Conservation (phyloP, 768 basidiomycete genomes). For the Omphalotus guepiniiformis region DNA sequence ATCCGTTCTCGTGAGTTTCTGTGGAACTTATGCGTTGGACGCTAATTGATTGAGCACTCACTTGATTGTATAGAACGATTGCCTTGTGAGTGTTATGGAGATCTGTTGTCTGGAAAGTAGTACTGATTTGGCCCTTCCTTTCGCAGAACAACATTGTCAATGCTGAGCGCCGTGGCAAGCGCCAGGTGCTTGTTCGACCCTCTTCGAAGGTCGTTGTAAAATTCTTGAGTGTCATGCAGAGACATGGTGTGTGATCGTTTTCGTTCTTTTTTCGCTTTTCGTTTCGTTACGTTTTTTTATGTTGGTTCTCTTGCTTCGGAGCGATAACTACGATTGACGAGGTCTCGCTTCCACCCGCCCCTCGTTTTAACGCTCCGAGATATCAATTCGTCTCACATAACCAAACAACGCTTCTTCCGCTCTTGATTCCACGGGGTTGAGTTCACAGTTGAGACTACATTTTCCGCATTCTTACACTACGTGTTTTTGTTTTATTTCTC, state of each 20-base stretch:
- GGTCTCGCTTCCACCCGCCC: slow-evolving; percentile 53
- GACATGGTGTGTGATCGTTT: slow-evolving; percentile 70
- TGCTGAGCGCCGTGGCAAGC: slow-evolving; percentile 98
- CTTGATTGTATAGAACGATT: slow-evolving; percentile 35
- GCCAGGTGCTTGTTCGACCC: slow-evolving; percentile 96
- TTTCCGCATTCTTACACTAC: no score
- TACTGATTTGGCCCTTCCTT: slow-evolving; percentile 37
- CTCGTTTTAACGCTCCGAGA: slow-evolving; percentile 87
- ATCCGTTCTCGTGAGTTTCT: slow-evolving; percentile 55
- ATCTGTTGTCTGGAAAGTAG: no score
- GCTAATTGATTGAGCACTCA: slow-evolving; percentile 5
- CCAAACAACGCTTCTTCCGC: slow-evolving; percentile 53
- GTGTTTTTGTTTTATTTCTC: slow-evolving; percentile 6
- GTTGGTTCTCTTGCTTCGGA: slow-evolving; percentile 45
- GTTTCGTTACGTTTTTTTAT: slow-evolving; percentile 9
- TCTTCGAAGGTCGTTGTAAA: slow-evolving; percentile 98
- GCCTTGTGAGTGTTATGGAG: no score
- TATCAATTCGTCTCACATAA: slow-evolving; percentile 49
- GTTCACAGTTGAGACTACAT: slow-evolving; percentile 60
- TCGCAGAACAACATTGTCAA: slow-evolving; percentile 99
- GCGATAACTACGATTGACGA: slow-evolving; percentile 85
- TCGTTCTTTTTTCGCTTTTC: slow-evolving; percentile 1
- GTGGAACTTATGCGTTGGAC: not conserved
- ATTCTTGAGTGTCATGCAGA: slow-evolving; percentile 98
- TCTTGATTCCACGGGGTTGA: slow-evolving; percentile 29